Evolutionary conservation across 2,329 filamentous ascomycete genomes (phyloP).

Genomic region (Xylariales sp.): DNA sequence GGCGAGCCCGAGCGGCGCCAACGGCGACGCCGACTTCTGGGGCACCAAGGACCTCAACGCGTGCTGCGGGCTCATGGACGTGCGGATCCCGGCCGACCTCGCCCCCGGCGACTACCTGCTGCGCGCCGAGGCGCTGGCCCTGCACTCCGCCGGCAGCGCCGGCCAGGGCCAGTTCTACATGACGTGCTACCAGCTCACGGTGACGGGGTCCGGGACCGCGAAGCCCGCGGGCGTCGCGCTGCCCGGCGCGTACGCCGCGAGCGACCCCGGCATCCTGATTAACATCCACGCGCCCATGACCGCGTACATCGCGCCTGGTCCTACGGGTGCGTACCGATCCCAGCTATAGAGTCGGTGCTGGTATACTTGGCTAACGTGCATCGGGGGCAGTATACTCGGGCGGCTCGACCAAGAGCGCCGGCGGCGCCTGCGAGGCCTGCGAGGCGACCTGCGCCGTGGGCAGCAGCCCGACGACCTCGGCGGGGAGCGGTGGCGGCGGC

Average conservation of each 20-base stretch:
- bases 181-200: conserved; percentile 49
- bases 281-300: conserved; percentile 50
- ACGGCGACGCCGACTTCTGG: conserved; percentile 59
- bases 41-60: conserved; percentile 57
- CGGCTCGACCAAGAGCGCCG: conserved; percentile 46
- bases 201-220: conserved; percentile 46
- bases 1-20: conserved; percentile 48
- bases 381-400: conserved; percentile 33
- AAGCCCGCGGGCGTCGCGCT: conserved; percentile 49
- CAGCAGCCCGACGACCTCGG: conserved; percentile 36
- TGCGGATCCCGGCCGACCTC: conserved; percentile 54
- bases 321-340: conserved; percentile 41
- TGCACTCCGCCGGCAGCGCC: conserved; percentile 53
- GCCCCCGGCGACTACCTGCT: conserved; percentile 59
- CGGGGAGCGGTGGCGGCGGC: conserved; percentile 19
- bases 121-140: conserved; percentile 58
- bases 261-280: conserved; percentile 47
- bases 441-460: conserved; percentile 45
- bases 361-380: too few species aligned
- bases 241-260: conserved; percentile 49
- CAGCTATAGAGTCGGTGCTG: too few species aligned
- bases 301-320: conserved; percentile 48
- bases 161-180: conserved; percentile 50
- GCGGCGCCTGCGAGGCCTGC: conserved; percentile 44
- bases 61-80: conserved; percentile 56